Percentiles rank a stretch among this genome's conserved stretches.
Evolutionary conservation across 1,284 basidiomycete species (phyloP).

Genomic region (Ceratobasidium sp.): DNA sequence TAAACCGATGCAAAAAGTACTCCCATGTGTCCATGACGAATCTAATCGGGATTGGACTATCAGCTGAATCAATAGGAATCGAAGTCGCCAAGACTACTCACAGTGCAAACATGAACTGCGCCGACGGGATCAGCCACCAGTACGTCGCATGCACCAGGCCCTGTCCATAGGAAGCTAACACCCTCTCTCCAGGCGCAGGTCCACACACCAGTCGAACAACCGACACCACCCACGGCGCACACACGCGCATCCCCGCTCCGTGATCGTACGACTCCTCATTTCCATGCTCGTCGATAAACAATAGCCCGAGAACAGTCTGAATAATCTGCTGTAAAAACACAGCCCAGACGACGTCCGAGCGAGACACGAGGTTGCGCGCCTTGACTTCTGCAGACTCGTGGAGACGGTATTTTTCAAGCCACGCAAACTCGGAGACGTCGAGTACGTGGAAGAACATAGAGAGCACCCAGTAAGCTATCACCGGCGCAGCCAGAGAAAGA

Average conservation of each 20-base stretch:
- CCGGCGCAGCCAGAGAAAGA: constrained; percentile 78
- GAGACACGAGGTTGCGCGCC: constrained; percentile 79
- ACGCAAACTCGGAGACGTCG: constrained; percentile 78
- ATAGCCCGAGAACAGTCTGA: constrained; percentile 80
- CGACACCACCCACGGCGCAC: constrained; percentile 58
- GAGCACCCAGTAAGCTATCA: constrained; percentile 88
- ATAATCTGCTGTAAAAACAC: constrained; percentile 87
- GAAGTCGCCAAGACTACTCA: constrained; percentile 62
- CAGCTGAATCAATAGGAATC: constrained; percentile 38
- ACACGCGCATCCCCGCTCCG: constrained; percentile 58
- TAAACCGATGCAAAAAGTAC: constrained; percentile 92
- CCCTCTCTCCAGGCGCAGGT: constrained; percentile 52
- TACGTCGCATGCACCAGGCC: constrained; percentile 76
- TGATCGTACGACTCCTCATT: constrained; percentile 63
- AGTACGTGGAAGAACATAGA: constrained; percentile 85
- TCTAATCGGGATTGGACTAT: constrained; percentile 59
- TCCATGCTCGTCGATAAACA: constrained; percentile 62
- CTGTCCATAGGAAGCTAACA: constrained; percentile 61
- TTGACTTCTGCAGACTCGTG: constrained; percentile 88
- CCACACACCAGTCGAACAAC: constrained; percentile 60
- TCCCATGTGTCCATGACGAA: constrained; percentile 98
- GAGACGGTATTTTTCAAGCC: constrained; percentile 86
- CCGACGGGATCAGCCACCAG: constrained; percentile 91
- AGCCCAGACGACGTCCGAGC: constrained; percentile 75
- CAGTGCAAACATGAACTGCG: constrained; percentile 86